Percentiles rank a stretch among this genome's conserved stretches.
These are phyloP conservation scores for Crepidotus variabilis DNA, from an alignment of 768 basidiomycete genomes.

Conservation along the genomic window DNA sequence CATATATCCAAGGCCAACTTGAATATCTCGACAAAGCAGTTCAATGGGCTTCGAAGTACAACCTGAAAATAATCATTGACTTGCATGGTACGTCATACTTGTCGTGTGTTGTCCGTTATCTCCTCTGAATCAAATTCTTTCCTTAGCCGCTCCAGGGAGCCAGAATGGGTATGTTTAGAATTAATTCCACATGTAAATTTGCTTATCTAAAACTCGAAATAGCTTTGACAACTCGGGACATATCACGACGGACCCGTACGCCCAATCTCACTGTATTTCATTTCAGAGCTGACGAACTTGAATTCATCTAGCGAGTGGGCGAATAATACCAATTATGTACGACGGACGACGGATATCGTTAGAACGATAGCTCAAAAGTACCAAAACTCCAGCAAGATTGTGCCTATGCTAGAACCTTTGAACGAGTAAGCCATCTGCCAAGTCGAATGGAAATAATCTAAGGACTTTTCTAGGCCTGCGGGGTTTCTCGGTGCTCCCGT, in stretches of 20 bases:
- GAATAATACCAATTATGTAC: neutral
- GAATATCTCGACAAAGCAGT: constrained; percentile 65
- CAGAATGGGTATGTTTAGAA: neutral
- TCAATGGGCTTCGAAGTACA: constrained; percentile 63
- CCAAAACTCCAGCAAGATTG: neutral
- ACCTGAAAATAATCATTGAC: constrained; percentile 80
- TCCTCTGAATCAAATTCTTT: neutral
- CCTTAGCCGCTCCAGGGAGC: neutral
- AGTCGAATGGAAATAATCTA: neutral
- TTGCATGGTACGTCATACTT: constrained; percentile 42
- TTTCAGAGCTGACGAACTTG: constrained; percentile 1
- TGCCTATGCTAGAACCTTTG: neutral
- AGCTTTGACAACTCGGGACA: neutral
- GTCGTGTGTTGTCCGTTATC: neutral
- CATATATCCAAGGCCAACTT: constrained; percentile 73
- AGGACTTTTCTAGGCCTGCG: neutral
- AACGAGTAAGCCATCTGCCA: neutral
- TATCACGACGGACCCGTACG: neutral
- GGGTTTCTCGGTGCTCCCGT: neutral
- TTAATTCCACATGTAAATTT: neutral
- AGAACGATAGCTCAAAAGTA: neutral
- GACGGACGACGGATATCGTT: neutral
- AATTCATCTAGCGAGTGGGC: constrained; percentile 22
- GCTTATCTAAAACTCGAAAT: constrained; percentile 4
- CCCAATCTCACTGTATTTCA: neutral